These are phyloP conservation scores for Biscogniauxia mediterranea DNA, from an alignment of 2,329 filamentous ascomycete species.

Conservation along the genomic window DNA sequence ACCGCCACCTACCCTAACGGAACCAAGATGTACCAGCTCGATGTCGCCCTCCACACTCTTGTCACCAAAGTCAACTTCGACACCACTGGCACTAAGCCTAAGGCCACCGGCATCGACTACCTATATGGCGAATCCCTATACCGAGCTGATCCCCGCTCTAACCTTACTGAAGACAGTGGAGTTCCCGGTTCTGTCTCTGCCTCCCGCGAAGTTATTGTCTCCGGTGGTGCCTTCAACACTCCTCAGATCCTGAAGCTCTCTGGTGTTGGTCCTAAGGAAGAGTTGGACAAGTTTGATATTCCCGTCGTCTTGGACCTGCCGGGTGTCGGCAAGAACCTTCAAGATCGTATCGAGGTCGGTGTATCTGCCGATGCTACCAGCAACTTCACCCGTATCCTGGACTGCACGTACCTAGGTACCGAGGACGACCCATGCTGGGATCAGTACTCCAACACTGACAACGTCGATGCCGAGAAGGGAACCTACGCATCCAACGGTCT, in stretches of 20 bases:
- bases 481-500: slow-evolving; percentile 36
- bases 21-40: slow-evolving; percentile 53
- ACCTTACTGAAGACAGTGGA: slow-evolving; percentile 22
- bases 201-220: slow-evolving; percentile 47
- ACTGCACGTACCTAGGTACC: slow-evolving; percentile 34
- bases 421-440: slow-evolving; percentile 36
- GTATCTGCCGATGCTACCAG: slow-evolving; percentile 42
- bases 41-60: slow-evolving; percentile 48
- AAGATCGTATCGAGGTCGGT: slow-evolving; percentile 52
- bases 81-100: slow-evolving; percentile 35
- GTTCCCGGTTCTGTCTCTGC: slow-evolving; percentile 36
- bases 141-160: slow-evolving; percentile 40
- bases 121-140: slow-evolving; percentile 47
- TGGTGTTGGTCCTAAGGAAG: slow-evolving; percentile 40
- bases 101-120: slow-evolving; percentile 49
- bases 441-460: slow-evolving; percentile 21
- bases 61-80: slow-evolving; percentile 47
- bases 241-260: slow-evolving; percentile 53
- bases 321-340: slow-evolving; percentile 57
- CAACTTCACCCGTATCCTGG: slow-evolving; percentile 36
- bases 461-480: slow-evolving; percentile 25
- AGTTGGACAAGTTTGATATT: slow-evolving; percentile 37
- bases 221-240: slow-evolving; percentile 52
- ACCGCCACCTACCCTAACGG: slow-evolving; percentile 39
- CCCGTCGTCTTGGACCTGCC: slow-evolving; percentile 50